Percentiles rank a stretch among this genome's conserved stretches.
These are phyloP conservation scores for Ganoderma lucidum DNA, from an alignment of 1,284 basidiomycete genomes.

Conservation along the genomic window DNA sequence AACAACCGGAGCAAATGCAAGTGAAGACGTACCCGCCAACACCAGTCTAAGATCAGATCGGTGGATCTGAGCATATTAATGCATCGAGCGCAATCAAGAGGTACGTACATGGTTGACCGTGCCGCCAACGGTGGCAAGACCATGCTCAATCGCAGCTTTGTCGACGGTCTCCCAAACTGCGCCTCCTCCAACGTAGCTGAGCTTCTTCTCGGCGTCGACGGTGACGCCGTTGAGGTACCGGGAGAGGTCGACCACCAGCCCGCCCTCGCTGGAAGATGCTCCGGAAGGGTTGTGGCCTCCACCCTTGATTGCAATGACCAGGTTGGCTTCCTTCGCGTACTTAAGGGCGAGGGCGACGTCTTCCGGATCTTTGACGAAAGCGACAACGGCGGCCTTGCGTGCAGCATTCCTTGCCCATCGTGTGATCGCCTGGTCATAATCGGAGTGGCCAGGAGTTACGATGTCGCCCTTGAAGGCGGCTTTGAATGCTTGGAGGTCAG, in stretches of 20 bases:
- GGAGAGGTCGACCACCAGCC: slow-evolving; percentile 49
- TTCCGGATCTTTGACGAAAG: slow-evolving; percentile 40
- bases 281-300: slow-evolving; percentile 49
- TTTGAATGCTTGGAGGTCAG: slow-evolving; percentile 26
- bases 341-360: slow-evolving; percentile 44
- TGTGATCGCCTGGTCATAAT: slow-evolving; percentile 37
- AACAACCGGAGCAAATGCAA: no score
- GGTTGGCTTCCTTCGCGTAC: slow-evolving; percentile 38
- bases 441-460: slow-evolving; percentile 33
- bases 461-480: slow-evolving; percentile 39
- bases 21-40: slow-evolving; percentile 38
- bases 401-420: slow-evolving; percentile 43
- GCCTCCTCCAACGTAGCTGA: slow-evolving; percentile 46
- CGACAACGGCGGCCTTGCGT: slow-evolving; percentile 42
- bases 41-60: slow-evolving; percentile 37
- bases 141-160: slow-evolving; percentile 40
- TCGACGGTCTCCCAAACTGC: slow-evolving; percentile 47
- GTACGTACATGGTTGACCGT: slow-evolving; percentile 40
- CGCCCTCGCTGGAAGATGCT: slow-evolving; percentile 44
- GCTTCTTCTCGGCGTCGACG: slow-evolving; percentile 41
- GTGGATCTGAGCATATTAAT: neutral
- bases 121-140: slow-evolving; percentile 43
- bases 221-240: slow-evolving; percentile 41
- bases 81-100: neutral
- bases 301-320: slow-evolving; percentile 44